Conservation (phyloP, 140 eudicot species). For the Cichorium intybus region DNA sequence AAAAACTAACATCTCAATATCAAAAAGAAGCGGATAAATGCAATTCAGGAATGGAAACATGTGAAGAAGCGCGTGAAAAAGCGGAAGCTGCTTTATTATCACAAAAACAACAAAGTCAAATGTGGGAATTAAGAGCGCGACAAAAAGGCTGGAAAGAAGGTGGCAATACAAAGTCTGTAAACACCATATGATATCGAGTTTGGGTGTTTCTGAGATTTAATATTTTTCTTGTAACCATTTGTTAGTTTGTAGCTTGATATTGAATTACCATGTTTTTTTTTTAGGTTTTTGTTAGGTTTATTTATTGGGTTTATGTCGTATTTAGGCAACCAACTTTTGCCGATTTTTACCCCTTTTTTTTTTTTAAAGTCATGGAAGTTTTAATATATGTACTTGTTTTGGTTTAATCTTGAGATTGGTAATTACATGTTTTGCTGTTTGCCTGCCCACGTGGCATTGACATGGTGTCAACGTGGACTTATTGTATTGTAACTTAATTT, state of each 20-base stretch:
- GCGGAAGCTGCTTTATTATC: constrained; percentile 75
- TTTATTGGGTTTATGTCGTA: constrained; percentile 11
- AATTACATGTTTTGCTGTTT: no score
- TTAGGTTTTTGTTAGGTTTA: constrained; percentile 23
- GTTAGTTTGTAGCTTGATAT: constrained; percentile 13
- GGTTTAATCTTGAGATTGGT: no score
- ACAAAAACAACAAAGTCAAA: constrained; percentile 67
- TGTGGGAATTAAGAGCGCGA: constrained; percentile 90
- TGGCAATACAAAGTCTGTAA: constrained; percentile 33
- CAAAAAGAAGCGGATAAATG: constrained; percentile 99
- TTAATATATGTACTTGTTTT: no score
- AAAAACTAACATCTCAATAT: constrained; percentile 87
- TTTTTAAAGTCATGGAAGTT: background rate
- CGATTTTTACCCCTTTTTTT: background rate
- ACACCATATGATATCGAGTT: constrained; percentile 20
- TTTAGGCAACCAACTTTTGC: constrained; percentile 1
- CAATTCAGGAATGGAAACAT: constrained; percentile 98
- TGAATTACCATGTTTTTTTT: constrained; percentile 25
- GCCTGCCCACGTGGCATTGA: no score
- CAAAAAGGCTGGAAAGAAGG: constrained; percentile 93
- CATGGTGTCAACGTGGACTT: no score
- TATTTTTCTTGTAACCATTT: constrained; percentile 13
- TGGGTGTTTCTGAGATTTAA: constrained; percentile 12
- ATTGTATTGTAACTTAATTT: no score
- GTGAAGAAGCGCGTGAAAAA: constrained; percentile 97